phyloP scores from a whole-genome alignment of 352 stramenopile genomes.

The Pythium volutum region DNA sequence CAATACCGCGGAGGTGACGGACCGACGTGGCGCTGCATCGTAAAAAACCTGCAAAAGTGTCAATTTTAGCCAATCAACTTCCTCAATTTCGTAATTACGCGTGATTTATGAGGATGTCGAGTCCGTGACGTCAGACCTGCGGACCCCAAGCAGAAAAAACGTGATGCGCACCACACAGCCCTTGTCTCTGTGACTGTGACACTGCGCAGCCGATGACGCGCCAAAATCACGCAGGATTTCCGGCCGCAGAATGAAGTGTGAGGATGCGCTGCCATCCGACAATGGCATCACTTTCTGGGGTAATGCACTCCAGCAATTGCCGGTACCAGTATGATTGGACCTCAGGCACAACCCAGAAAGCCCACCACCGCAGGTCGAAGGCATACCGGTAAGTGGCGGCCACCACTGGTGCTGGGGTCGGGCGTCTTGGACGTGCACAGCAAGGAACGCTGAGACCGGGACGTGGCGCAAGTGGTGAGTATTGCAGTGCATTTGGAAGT shows the following conservation, averaged over 20 bases:
- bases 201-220: conserved; percentile 11
- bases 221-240: conserved; percentile 17
- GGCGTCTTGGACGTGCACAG: no score
- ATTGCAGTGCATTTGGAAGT: no score
- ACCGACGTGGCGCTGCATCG: conserved; percentile 11
- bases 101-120: background rate
- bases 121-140: conserved; percentile 23
- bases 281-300: background rate
- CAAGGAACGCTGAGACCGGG: no score
- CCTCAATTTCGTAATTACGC: conserved; percentile 20
- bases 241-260: conserved; percentile 3
- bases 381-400: no score
- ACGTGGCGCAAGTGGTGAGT: no score
- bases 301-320: no score
- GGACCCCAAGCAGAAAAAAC: conserved; percentile 26
- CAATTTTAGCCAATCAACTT: conserved; percentile 20
- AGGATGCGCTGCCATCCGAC: conserved; percentile 6
- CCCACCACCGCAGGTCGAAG: no score
- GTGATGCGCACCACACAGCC: conserved; percentile 7
- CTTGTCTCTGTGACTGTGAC: conserved; percentile 20
- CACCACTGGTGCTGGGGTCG: no score
- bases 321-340: no score
- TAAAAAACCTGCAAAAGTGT: conserved; percentile 20
- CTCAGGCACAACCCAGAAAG: no score
- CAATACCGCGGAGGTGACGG: conserved; percentile 15